Evolutionary conservation across 2,329 filamentous ascomycete species (phyloP), one percentile per base, ranked within the genome.

Genomic region (Penicillium paneum): DNA sequence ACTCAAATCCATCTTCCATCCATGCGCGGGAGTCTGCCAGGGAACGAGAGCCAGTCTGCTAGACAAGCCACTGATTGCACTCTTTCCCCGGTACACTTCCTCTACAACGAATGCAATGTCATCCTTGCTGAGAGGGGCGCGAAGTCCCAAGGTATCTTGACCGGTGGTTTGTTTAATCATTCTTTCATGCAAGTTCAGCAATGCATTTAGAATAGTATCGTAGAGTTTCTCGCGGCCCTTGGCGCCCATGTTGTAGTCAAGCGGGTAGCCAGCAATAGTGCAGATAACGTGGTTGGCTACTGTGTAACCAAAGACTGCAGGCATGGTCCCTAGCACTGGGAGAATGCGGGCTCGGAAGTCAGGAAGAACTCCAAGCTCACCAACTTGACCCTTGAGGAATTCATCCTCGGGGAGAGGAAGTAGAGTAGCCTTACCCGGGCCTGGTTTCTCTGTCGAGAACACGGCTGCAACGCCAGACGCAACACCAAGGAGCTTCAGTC

Each of bases 341-440:
- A 99, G 75, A 54, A 99, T 99, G n/a, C 94, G 83, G 10, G 96
- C 90, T 24, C 94, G 83, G 72, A 99, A 99, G 69, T 96, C 92
- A 1, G 92, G 89, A 47, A 99, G 81, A 0, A 95, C 90, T 40
- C 91, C 89, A 0, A 97, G 80, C 62, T 97, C 92, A 26, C 88
- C 87, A 0, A 97, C 91, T 17, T 85, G 80, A 17, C 94, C 94
- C 74, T 94, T 96, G 44, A 84, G 74, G 66, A 91, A 94, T 70
- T 97, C 92, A 45, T 94, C 90, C 57, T 96, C 91, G 0, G 90
- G 81, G 0, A 99, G 79, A 0, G 94, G 94, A 1, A 97, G 80
- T 8, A 99, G 79, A 65, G 91, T 86, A 0, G 94, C 94, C 76
- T 97, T 97, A 51, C 93, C 94, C 7, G 91, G 90, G 0, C 89